Percentiles rank a stretch among this genome's conserved stretches.
Evolutionary conservation across 108 stramenopile genomes (phyloP).

Genomic region (Parietichytrium sp.): DNA sequence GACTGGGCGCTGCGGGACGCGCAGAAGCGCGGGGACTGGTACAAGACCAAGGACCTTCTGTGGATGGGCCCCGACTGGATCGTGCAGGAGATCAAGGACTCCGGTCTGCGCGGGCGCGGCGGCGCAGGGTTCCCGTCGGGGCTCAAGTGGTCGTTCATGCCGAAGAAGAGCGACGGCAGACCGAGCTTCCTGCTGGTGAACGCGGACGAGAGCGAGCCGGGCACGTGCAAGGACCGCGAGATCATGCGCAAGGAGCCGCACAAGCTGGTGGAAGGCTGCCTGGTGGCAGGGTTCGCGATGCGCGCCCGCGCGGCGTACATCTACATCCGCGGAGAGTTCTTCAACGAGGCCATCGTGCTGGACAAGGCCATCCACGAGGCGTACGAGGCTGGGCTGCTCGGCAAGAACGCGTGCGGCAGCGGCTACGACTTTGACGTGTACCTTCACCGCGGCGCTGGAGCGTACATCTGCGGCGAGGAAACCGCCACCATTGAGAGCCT

Average conservation of each 20-base stretch:
- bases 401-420: conserved; percentile 92
- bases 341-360: conserved; percentile 97
- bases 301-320: conserved; percentile 98
- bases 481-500: conserved; percentile 96
- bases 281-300: conserved; percentile 98
- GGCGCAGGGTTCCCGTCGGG: conserved; percentile 95
- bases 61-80: conserved; percentile 99
- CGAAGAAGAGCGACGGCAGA: conserved; percentile 96
- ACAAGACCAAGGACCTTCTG: conserved; percentile 96
- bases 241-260: conserved; percentile 99
- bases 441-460: conserved; percentile 98
- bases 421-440: conserved; percentile 99
- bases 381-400: conserved; percentile 86
- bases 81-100: conserved; percentile 98
- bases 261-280: conserved; percentile 97
- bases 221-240: conserved; percentile 99
- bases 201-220: conserved; percentile 98
- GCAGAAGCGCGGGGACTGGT: conserved; percentile 71
- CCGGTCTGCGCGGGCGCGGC: conserved; percentile 95
- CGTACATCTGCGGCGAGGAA: conserved; percentile 99
- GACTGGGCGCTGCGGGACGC: conserved; percentile 97
- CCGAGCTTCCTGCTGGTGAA: conserved; percentile 97
- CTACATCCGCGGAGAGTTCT: conserved; percentile 99
- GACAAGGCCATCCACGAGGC: conserved; percentile 99
- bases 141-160: conserved; percentile 99